Evolutionary conservation across 1,284 basidiomycete species (phyloP).

Genomic region (Phellopilus nigrolimitatus): DNA sequence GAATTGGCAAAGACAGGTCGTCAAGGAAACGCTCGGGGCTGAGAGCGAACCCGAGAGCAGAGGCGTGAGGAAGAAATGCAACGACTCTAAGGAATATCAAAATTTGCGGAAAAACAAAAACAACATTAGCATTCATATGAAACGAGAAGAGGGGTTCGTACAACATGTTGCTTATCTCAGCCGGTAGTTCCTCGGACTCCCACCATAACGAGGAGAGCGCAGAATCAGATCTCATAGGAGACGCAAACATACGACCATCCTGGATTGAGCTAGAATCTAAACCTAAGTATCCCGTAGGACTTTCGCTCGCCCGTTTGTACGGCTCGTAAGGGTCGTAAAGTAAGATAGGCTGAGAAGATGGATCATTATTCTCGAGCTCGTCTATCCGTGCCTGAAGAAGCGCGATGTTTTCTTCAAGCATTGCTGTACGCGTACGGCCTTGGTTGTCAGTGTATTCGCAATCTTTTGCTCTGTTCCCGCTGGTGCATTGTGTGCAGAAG

Average conservation of each 20-base stretch:
- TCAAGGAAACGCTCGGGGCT: slow-evolving; percentile 27
- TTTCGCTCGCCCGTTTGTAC: not conserved
- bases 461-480: slow-evolving; percentile 32
- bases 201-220: slow-evolving; percentile 14
- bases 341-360: slow-evolving; percentile 25
- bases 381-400: slow-evolving; percentile 35
- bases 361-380: slow-evolving; percentile 35
- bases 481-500: slow-evolving; percentile 33
- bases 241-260: not conserved
- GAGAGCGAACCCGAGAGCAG: slow-evolving; percentile 33
- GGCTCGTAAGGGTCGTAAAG: slow-evolving; percentile 33
- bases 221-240: not conserved
- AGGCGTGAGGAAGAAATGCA: slow-evolving; percentile 23
- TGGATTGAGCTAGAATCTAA: not conserved
- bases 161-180: slow-evolving; percentile 21
- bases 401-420: slow-evolving; percentile 35
- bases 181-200: slow-evolving; percentile 22
- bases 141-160: slow-evolving; percentile 17
- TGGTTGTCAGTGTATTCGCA: slow-evolving; percentile 40
- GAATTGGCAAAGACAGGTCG: slow-evolving; percentile 25
- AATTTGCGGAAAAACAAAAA: too few relatives aligned
- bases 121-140: not conserved
- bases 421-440: slow-evolving; percentile 31
- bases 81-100: too few relatives aligned
- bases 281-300: not conserved